Percentiles rank a stretch among this genome's conserved stretches.
Conservation (phyloP, 75 land plant genomes). For the Pinus albicaulis region DNA sequence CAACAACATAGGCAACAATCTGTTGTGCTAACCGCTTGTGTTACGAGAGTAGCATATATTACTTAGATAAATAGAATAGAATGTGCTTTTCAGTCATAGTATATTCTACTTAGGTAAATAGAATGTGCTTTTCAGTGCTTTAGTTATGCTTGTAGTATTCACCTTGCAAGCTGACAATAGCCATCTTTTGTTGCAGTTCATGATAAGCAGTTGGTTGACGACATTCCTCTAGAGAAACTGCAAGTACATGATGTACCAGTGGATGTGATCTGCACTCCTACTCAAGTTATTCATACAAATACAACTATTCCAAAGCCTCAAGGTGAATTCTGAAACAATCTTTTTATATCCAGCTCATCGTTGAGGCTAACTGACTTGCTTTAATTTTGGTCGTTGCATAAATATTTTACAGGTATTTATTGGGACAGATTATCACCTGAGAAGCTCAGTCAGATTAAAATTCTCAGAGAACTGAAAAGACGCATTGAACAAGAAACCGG, state of each 20-base stretch:
- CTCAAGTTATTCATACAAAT: slow-evolving; percentile 76
- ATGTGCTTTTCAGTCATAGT: background rate
- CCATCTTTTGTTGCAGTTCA: slow-evolving; percentile 55
- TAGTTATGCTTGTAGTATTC: background rate
- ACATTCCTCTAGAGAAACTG: slow-evolving; percentile 83
- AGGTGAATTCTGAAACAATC: slow-evolving; percentile 38
- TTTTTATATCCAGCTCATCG: background rate
- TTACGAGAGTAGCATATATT: background rate
- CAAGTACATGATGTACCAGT: slow-evolving; percentile 93
- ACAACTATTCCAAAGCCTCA: slow-evolving; percentile 88
- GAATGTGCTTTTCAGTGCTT: background rate
- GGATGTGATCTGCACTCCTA: slow-evolving; percentile 91
- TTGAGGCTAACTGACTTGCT: background rate
- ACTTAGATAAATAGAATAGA: background rate
- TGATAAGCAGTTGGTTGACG: slow-evolving; percentile 91
- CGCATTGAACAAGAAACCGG: slow-evolving; percentile 75
- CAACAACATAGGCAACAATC: too few species aligned
- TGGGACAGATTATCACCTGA: slow-evolving; percentile 96
- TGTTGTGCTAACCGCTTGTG: too few species aligned
- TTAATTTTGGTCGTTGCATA: background rate
- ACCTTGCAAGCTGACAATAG: slow-evolving; percentile 1
- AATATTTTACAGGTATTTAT: slow-evolving; percentile 67
- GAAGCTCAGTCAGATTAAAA: slow-evolving; percentile 75
- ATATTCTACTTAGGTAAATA: background rate
- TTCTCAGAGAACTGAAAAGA: slow-evolving; percentile 69